phyloP scores from a whole-genome alignment of 2,329 filamentous ascomycete genomes.

The Rasamsonia emersonii region DNA sequence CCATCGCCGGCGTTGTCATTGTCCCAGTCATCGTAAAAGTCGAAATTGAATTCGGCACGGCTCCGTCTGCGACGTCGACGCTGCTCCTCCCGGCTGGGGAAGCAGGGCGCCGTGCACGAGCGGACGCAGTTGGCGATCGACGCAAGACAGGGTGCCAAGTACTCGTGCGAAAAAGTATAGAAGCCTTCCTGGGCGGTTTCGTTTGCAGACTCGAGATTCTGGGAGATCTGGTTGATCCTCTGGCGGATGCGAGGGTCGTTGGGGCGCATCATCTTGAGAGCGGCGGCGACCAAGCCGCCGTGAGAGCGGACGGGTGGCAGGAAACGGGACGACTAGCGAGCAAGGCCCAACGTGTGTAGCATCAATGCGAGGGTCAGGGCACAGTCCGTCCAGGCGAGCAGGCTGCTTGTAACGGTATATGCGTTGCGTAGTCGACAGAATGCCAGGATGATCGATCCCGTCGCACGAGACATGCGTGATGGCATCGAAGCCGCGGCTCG shows the following conservation, averaged over 20 bases:
- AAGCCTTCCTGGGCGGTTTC: conserved; percentile 86
- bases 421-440: too few relatives aligned
- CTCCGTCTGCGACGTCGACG: conserved; percentile 57
- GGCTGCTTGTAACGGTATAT: too few relatives aligned
- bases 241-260: conserved; percentile 82
- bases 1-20: conserved; percentile 50
- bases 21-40: conserved; percentile 98
- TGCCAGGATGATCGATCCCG: too few relatives aligned
- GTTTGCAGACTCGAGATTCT: conserved; percentile 83
- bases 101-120: conserved; percentile 58
- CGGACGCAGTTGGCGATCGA: conserved; percentile 59
- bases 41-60: conserved; percentile 74
- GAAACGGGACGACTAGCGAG: not conserved
- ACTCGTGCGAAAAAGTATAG: conserved; percentile 79
- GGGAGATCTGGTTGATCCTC: conserved; percentile 84
- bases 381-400: too few relatives aligned
- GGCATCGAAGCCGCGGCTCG: not conserved
- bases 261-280: conserved; percentile 47
- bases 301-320: not conserved
- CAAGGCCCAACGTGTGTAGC: too few relatives aligned
- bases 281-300: not conserved
- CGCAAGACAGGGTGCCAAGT: conserved; percentile 71
- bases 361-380: too few relatives aligned
- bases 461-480: not conserved
- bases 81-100: conserved; percentile 64